Base-by-base conservation (phyloP, 2,329 filamentous ascomycete genomes). In the Curvularia sp. region DNA sequence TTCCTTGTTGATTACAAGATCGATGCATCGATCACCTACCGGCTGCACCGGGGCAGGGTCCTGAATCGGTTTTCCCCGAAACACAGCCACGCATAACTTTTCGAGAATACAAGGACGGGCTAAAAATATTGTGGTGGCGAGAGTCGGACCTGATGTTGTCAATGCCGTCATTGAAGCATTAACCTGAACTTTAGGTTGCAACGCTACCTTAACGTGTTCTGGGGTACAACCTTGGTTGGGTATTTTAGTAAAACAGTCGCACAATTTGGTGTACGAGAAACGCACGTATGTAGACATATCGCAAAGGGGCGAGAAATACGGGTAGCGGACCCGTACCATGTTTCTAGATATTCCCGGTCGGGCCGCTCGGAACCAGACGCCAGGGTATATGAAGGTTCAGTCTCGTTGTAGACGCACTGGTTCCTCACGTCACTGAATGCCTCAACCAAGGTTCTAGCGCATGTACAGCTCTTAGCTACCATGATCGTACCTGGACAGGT, bases 1-100 rank as follows among this genome's bases (percentile, higher is more conserved):
- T 46, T 22, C 57, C 57, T 35, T 28, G 8, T 24, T 39, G 12
- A n/a, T 30, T 26, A n/a, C 18, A 47, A n/a, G 30, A 26, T 28
- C 33, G 26, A 24, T 49, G 35, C 22, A 30, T 42, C 1, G 33
- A 51, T 47, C 44, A 28, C 44, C n/a, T 22, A 20, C 18, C n/a
- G 44, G 24, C 26, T 22, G 26, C 15, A 12, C 30, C 28, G 15
- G 15, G 26, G 2, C 15, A 20, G 28, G 44, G 18, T 47, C 28
- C n/a, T 47, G 28, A 47, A 15, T 47, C 44, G 28, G 18, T 20
- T 12, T 31, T 6, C 28, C 28, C 28, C 5, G 10, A 13, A 18
- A 12, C 26, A 31, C 44, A 33, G 44, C 44, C 26, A 20, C 28
- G 28, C 28, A 26, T 47, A 6, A 26, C 28, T 46, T 8, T 30